phyloP scores from a whole-genome alignment of 176 grass and related monocot species.

The Zoysia japonica region DNA sequence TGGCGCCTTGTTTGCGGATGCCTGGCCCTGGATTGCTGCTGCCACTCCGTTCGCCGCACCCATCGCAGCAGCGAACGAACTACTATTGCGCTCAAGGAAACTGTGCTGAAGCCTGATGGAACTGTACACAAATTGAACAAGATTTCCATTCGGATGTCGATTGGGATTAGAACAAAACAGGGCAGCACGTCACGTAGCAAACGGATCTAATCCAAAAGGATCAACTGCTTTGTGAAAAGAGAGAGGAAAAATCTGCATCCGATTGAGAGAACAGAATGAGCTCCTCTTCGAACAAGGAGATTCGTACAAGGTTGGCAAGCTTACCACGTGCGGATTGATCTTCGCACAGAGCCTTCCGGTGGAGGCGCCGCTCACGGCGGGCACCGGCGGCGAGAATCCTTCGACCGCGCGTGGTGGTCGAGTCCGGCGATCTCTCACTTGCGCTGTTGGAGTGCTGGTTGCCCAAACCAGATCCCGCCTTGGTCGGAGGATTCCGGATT shows the following conservation, averaged over 20 bases:
- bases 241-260: background rate
- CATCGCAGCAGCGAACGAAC: conserved; percentile 7
- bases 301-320: background rate
- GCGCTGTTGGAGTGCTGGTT: background rate
- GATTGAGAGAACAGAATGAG: background rate
- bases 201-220: background rate
- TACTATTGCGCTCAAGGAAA: background rate
- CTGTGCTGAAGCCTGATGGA: background rate
- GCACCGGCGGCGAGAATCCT: too few species aligned
- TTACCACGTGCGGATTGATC: background rate
- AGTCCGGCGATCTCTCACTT: background rate
- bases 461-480: background rate
- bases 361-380: background rate
- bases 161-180: background rate
- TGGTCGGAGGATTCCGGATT: background rate
- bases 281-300: background rate
- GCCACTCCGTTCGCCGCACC: conserved; percentile 29
- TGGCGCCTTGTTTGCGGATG: conserved; percentile 34
- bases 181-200: background rate
- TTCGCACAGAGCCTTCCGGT: background rate
- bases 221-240: background rate
- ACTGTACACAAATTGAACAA: background rate
- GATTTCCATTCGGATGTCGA: background rate
- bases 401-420: background rate
- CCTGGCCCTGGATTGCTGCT: background rate